Evolutionary conservation across 257 asterid genomes (phyloP).

Genomic region (Solanum etuberosum): DNA sequence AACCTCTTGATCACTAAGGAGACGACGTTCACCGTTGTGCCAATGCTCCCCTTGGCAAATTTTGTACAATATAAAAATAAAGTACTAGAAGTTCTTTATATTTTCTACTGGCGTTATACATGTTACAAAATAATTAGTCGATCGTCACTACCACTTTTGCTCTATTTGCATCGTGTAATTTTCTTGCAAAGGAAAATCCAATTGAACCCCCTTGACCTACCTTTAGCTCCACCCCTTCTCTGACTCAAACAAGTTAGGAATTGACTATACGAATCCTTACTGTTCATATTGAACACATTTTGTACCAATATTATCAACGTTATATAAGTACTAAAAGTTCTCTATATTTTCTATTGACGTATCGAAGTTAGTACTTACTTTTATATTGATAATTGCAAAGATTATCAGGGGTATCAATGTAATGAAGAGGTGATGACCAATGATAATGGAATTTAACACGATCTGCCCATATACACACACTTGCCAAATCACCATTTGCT

Average conservation of each 20-base stretch:
- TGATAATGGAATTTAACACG: slow-evolving; percentile 49
- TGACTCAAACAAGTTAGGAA: not conserved
- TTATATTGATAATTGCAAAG: slow-evolving; percentile 60
- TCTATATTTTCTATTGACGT: not conserved
- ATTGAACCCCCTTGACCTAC: not conserved
- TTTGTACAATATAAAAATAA: not conserved
- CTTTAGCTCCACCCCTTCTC: not conserved
- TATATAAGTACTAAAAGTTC: not conserved
- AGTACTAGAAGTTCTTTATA: not conserved
- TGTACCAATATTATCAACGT: not conserved
- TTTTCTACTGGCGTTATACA: not conserved
- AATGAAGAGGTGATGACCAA: slow-evolving; percentile 89
- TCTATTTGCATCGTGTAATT: too few species aligned
- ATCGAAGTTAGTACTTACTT: slow-evolving; percentile 29
- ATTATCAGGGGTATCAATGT: slow-evolving; percentile 60
- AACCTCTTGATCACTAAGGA: not conserved
- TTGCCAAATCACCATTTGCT: slow-evolving; percentile 48
- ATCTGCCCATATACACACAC: slow-evolving; percentile 86
- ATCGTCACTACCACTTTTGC: not conserved
- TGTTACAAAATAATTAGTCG: not conserved
- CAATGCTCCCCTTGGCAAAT: not conserved
- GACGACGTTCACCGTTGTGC: not conserved
- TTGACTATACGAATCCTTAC: not conserved
- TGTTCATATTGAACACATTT: not conserved
- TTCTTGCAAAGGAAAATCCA: not conserved